These are phyloP conservation scores for Rhodotorula sp. DNA, from an alignment of 1,284 basidiomycete species.

Conservation along the genomic window DNA sequence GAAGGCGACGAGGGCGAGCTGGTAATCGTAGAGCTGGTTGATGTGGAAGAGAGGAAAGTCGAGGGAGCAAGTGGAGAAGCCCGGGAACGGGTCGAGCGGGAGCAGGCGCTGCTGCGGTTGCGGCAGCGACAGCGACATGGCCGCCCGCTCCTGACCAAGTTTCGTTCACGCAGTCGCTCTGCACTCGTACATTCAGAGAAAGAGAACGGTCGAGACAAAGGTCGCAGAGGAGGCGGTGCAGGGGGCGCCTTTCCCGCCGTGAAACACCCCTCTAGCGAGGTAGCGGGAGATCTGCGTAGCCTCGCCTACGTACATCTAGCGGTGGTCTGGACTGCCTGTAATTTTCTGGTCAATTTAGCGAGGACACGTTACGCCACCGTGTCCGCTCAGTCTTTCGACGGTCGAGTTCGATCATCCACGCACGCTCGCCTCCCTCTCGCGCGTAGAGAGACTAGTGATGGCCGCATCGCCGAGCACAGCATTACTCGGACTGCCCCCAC, in stretches of 20 bases:
- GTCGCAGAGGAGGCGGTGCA: too few species aligned
- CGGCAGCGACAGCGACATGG: background rate
- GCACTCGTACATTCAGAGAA: too few species aligned
- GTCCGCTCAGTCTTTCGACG: background rate
- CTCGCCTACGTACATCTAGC: too few species aligned
- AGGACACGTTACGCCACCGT: too few species aligned
- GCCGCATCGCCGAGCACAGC: constrained; percentile 11
- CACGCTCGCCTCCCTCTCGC: background rate
- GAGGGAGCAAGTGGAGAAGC: background rate
- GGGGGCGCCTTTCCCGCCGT: background rate
- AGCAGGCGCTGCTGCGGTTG: too few species aligned
- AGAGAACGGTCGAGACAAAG: too few species aligned
- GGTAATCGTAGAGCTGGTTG: background rate
- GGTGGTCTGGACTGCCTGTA: too few species aligned
- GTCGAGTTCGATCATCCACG: background rate
- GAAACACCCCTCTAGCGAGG: too few species aligned
- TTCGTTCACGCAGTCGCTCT: background rate
- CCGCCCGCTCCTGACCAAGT: background rate
- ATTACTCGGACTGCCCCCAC: constrained; percentile 19
- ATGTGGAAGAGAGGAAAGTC: constrained; percentile 1
- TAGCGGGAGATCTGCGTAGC: too few species aligned
- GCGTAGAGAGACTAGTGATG: background rate
- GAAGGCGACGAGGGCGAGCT: constrained; percentile 12
- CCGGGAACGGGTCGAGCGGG: constrained; percentile 10
- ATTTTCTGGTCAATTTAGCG: too few species aligned